Base-by-base conservation (phyloP, 371 early-diverging fungal species). In the Mortierella sp. region DNA sequence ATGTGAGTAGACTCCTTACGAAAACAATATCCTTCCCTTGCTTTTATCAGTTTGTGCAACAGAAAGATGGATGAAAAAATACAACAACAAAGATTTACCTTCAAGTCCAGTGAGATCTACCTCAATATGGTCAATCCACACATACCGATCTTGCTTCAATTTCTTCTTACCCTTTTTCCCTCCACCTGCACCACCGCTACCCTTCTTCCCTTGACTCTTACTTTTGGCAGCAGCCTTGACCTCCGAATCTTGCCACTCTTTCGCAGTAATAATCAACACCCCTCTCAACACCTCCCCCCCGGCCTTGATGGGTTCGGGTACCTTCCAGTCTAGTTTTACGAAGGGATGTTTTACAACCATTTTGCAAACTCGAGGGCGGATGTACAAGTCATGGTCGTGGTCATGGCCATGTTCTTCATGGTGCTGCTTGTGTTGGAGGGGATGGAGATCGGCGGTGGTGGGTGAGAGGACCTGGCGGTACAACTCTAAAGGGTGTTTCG, bases 241-340 rank as follows among this genome's bases (percentile, higher is more conserved):
- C 31, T 76, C 78, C 0, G 74, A 58, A 21, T 80, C 80, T 3
- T 44, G 42, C 21, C 71, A 11, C 31, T 81, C 82, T 31, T 75
- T 85, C 16, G 77, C 78, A 31, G 68, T 77, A 68, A 85, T 79
- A n/a, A 85, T 71, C 54, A 85, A 50, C 13, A 85, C 77, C 1
- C 86, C 86, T 26, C 80, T 31, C 55, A 85, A 44, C 16, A 44
- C 74, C 55, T 85, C 86, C 21, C 86, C 81, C 44, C 79, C 86
- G 4, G 86, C 82, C 34, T 85, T 85, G 60, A 82, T 82, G n/a
- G 86, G 79, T n/a, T 85, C 86, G 38, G 79, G 86, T 2, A 85
- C 77, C 31, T 55, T 78, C 86, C 86, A 85, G 26, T 77, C 82
- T 24, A 85, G 31, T 47, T 79, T 85, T 1, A 81, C 80, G 21